These are phyloP conservation scores for Cajanus cajan DNA, from an alignment of 306 rosid genomes.

Conservation along the genomic window DNA sequence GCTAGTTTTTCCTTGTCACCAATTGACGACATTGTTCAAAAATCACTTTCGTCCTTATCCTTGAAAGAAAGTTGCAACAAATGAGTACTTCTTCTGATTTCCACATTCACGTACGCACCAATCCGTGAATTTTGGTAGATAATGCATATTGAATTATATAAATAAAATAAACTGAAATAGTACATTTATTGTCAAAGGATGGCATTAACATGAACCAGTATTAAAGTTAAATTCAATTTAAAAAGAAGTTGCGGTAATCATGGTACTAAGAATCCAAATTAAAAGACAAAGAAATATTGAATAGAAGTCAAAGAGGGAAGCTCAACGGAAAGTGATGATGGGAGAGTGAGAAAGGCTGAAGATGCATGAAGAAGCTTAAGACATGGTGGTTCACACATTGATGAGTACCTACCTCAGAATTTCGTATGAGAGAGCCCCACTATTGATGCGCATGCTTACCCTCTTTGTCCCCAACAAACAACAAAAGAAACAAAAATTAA, in stretches of 20 bases:
- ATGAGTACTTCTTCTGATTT: not conserved
- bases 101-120: not conserved
- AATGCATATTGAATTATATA: no score
- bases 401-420: constrained; percentile 17
- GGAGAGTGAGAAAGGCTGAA: constrained; percentile 6
- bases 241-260: constrained; percentile 31
- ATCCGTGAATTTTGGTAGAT: not conserved
- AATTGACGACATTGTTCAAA: not conserved
- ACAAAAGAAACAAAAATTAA: not conserved
- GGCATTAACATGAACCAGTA: not conserved
- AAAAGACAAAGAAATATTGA: constrained; percentile 12
- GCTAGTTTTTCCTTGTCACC: not conserved
- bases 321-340: constrained; percentile 24
- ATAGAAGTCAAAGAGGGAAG: constrained; percentile 33
- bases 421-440: constrained; percentile 35
- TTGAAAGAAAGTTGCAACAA: constrained; percentile 10
- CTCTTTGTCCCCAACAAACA: constrained; percentile 21
- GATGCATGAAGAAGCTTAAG: constrained; percentile 15
- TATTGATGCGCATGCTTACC: constrained; percentile 50
- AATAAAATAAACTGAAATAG: no score
- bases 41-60: not conserved
- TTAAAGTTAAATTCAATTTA: not conserved
- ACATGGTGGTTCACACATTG: constrained; percentile 30
- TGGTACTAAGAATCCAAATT: constrained; percentile 18
- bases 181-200: no score